Percentiles rank a stretch among this genome's conserved stretches.
These are phyloP conservation scores for Millerago galiae DNA, from an alignment of 805 yeast species.

Conservation along the genomic window DNA sequence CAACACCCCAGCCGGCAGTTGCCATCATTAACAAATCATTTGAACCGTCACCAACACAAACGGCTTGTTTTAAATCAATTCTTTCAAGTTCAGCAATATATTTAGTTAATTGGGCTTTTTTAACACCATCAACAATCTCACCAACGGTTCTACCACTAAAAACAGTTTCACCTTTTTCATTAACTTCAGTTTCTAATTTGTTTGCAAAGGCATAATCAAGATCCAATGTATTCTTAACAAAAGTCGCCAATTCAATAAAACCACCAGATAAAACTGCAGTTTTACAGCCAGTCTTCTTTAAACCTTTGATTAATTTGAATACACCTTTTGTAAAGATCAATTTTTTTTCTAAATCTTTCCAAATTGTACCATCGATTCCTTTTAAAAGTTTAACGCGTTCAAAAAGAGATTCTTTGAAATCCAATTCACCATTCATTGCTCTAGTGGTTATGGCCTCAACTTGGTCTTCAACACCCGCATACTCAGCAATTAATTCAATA, in stretches of 20 bases:
- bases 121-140: constrained; percentile 76
- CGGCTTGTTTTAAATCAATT: constrained; percentile 45
- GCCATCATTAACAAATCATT: constrained; percentile 92
- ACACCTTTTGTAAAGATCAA: constrained; percentile 85
- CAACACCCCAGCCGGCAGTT: constrained; percentile 87
- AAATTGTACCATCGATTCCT: constrained; percentile 73
- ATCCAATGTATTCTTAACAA: constrained; percentile 58
- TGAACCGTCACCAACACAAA: constrained; percentile 97
- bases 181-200: constrained; percentile 41
- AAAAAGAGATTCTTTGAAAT: constrained; percentile 73
- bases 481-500: constrained; percentile 89
- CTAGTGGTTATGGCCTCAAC: constrained; percentile 86
- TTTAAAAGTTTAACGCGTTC: constrained; percentile 73
- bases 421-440: constrained; percentile 97
- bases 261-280: constrained; percentile 94
- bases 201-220: constrained; percentile 91
- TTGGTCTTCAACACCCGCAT: constrained; percentile 82
- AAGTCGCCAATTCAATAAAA: constrained; percentile 78
- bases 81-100: constrained; percentile 52
- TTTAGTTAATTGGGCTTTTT: constrained; percentile 67
- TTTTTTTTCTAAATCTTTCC: constrained; percentile 70
- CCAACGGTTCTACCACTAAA: constrained; percentile 79
- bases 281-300: constrained; percentile 56
- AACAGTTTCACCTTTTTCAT: constrained; percentile 34
- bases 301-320: constrained; percentile 53